A percentile compares a stretch with the other conserved stretches of the same genome.
phyloP scores from a whole-genome alignment of 2,329 filamentous ascomycete genomes.

The Xylariaceae sp. region DNA sequence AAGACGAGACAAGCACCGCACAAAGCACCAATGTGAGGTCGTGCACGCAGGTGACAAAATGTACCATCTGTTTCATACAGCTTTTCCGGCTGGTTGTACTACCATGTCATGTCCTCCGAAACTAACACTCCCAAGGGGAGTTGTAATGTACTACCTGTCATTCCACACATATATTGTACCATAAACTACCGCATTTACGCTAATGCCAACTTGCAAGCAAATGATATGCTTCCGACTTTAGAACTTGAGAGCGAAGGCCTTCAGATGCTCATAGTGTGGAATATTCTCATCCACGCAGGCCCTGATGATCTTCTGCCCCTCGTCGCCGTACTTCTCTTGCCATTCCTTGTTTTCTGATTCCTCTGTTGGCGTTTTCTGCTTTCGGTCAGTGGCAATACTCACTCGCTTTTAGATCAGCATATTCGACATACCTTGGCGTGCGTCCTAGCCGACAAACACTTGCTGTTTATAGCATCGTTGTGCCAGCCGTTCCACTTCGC shows the following conservation, averaged over 20 bases:
- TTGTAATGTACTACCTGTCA: slow-evolving; percentile 19
- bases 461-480: slow-evolving; percentile 86
- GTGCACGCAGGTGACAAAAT: background rate
- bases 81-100: slow-evolving; percentile 12
- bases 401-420: no score
- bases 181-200: slow-evolving; percentile 5
- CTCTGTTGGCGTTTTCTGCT: slow-evolving; percentile 60
- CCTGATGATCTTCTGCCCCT: slow-evolving; percentile 68
- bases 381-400: background rate
- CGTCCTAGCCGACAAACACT: slow-evolving; percentile 67
- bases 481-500: slow-evolving; percentile 98
- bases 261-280: slow-evolving; percentile 76
- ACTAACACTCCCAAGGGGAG: background rate
- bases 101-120: slow-evolving; percentile 14
- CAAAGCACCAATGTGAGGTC: slow-evolving; percentile 8
- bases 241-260: slow-evolving; percentile 68
- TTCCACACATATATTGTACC: slow-evolving; percentile 16
- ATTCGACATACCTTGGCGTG: slow-evolving; percentile 53
- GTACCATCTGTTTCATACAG: slow-evolving; percentile 2
- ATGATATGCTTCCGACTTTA: slow-evolving; percentile 26
- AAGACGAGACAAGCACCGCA: slow-evolving; percentile 1
- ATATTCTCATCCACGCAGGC: slow-evolving; percentile 70
- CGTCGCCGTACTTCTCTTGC: slow-evolving; percentile 69
- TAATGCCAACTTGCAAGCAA: no score
- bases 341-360: slow-evolving; percentile 71